Conservation (phyloP, 805 yeast genomes). For the Ogataea methylovora region DNA sequence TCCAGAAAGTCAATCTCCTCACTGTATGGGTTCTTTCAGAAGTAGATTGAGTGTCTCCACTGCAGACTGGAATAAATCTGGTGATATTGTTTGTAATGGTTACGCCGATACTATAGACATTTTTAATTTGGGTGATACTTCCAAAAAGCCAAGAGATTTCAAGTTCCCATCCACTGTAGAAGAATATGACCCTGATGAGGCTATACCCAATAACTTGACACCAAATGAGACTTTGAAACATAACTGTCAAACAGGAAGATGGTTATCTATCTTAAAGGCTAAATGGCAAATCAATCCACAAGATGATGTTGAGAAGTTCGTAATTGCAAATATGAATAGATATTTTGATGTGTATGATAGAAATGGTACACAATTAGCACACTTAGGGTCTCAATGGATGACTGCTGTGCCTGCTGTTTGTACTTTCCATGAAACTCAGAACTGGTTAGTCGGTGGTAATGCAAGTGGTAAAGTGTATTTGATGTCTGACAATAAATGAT, state of each 20-base stretch:
- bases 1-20: conserved; percentile 38
- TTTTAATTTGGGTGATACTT: conserved; percentile 43
- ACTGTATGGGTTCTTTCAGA: conserved; percentile 49
- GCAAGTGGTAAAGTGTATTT: conserved; percentile 86
- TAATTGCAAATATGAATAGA: conserved; percentile 89
- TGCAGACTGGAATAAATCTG: conserved; percentile 71
- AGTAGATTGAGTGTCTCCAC: conserved; percentile 79
- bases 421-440: conserved; percentile 73
- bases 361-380: conserved; percentile 72
- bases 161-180: conserved; percentile 13
- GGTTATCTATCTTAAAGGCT: conserved; percentile 91
- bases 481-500: conserved; percentile 10
- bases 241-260: conserved; percentile 93
- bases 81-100: conserved; percentile 81
- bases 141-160: conserved; percentile 20
- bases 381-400: conserved; percentile 47
- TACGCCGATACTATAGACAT: conserved; percentile 80
- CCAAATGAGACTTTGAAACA: conserved; percentile 68
- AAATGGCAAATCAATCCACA: conserved; percentile 73
- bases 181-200: conserved; percentile 12
- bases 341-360: conserved; percentile 77
- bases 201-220: conserved; percentile 32
- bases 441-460: conserved; percentile 91
- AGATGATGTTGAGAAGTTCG: conserved; percentile 75
- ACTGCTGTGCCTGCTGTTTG: conserved; percentile 93